These are phyloP conservation scores for Emergomyces orientalis DNA, from an alignment of 2,329 filamentous ascomycete genomes.

Conservation along the genomic window DNA sequence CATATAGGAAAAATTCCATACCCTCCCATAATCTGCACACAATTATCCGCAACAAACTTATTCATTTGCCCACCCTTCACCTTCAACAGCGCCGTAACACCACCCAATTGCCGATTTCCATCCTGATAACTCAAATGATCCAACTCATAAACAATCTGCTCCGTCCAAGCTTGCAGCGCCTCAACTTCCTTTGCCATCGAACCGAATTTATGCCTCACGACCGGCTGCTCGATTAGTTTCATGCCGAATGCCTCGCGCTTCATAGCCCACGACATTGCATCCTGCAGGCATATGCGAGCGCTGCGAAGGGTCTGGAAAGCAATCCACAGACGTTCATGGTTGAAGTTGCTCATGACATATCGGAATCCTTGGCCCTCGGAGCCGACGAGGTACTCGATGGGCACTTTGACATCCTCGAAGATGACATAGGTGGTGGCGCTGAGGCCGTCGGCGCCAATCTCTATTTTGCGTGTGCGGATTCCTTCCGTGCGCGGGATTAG, in stretches of 20 bases:
- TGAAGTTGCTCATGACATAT: constrained; percentile 80
- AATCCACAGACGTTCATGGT: constrained; percentile 78
- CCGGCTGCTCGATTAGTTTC: constrained; percentile 70
- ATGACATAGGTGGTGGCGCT: constrained; percentile 5
- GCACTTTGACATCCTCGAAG: constrained; percentile 80
- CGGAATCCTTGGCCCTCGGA: constrained; percentile 78
- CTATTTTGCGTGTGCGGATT: constrained; percentile 4
- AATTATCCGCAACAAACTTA: constrained; percentile 11
- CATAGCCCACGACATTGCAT: constrained; percentile 81
- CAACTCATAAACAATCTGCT: constrained; percentile 7
- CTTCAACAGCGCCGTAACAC: constrained; percentile 7
- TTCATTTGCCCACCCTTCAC: constrained; percentile 8
- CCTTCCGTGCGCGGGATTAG: constrained; percentile 1
- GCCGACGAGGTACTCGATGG: constrained; percentile 66
- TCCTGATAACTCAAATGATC: constrained; percentile 7
- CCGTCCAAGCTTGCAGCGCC: constrained; percentile 3
- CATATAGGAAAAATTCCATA: not conserved
- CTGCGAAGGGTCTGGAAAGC: constrained; percentile 55
- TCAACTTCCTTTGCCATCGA: constrained; percentile 5
- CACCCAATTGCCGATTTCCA: constrained; percentile 4
- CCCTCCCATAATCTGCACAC: constrained; percentile 15
- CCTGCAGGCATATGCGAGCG: constrained; percentile 63
- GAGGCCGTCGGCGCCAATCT: not conserved
- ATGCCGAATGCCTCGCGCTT: constrained; percentile 79
- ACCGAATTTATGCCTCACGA: constrained; percentile 42